Conservation (phyloP, 441 rosid species). For the Gossypium schwendimanii region DNA sequence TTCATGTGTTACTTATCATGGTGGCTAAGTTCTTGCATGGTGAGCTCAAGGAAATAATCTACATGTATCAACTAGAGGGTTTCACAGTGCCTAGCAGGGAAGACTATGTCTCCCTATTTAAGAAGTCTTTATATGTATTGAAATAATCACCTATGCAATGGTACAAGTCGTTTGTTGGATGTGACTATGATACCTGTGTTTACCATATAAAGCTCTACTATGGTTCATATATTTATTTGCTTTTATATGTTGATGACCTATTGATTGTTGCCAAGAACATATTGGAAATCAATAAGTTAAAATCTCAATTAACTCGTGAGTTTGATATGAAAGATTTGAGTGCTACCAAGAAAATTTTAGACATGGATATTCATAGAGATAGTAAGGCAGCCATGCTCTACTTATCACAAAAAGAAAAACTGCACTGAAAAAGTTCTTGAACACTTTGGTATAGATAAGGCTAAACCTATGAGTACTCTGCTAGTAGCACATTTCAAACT, state of each 20-base stretch:
- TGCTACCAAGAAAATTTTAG: not conserved
- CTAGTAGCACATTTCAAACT: not conserved
- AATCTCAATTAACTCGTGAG: not conserved
- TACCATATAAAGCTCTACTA: not conserved
- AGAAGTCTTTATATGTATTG: not conserved
- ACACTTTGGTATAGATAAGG: too few species aligned
- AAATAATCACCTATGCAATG: not conserved
- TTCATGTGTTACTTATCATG: too few species aligned
- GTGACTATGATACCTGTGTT: not conserved
- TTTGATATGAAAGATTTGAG: not conserved
- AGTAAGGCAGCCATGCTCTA: not conserved
- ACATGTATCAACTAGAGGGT: not conserved
- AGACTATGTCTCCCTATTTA: not conserved
- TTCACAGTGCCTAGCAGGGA: not conserved
- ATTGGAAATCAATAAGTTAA: not conserved
- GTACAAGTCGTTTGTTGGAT: not conserved
- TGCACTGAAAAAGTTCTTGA: too few species aligned
- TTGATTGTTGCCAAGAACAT: not conserved
- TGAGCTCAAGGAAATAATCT: not conserved
- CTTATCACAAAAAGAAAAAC: not conserved
- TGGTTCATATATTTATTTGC: not conserved
- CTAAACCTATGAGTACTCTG: too few species aligned
- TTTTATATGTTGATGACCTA: not conserved
- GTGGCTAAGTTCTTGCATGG: not conserved
- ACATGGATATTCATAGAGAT: not conserved